A percentile compares a stretch with the other conserved stretches of the same genome.
phyloP scores from a whole-genome alignment of 106 monocot species.

The Acanthochlamys bracteata region DNA sequence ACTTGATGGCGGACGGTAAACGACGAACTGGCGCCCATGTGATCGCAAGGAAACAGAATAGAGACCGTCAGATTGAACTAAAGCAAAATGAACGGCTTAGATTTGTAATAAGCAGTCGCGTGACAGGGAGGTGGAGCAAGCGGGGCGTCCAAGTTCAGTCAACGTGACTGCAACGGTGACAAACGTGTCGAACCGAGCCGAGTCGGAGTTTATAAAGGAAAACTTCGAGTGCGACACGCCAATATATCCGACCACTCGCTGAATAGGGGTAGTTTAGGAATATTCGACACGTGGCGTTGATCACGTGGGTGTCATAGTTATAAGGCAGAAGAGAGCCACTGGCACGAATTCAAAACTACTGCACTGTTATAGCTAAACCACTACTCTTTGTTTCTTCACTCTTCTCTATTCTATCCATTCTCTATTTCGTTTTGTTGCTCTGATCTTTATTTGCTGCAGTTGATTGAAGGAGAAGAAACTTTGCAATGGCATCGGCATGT shows the following conservation, averaged over 20 bases:
- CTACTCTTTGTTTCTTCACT: too few species aligned
- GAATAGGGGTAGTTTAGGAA: neutral
- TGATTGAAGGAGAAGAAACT: too few species aligned
- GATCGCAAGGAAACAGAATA: too few species aligned
- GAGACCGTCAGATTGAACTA: neutral
- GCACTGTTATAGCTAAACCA: too few species aligned
- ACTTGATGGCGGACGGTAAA: too few species aligned
- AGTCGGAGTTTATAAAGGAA: neutral
- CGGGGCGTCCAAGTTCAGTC: neutral
- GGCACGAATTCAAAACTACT: neutral
- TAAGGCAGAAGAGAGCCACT: neutral
- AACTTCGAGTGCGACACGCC: neutral
- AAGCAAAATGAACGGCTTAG: neutral
- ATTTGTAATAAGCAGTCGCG: neutral
- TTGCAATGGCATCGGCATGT: constrained; percentile 34
- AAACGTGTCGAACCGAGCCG: neutral
- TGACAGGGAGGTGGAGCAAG: neutral
- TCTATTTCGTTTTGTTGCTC: too few species aligned
- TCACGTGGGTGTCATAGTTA: neutral
- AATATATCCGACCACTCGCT: too few species aligned
- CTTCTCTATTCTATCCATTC: too few species aligned
- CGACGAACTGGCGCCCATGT: too few species aligned
- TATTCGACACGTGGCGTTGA: neutral
- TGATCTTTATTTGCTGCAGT: too few species aligned
- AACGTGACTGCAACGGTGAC: constrained; percentile 1